These are phyloP conservation scores for Saturnispora silvae DNA, from an alignment of 805 yeast species.

Conservation along the genomic window DNA sequence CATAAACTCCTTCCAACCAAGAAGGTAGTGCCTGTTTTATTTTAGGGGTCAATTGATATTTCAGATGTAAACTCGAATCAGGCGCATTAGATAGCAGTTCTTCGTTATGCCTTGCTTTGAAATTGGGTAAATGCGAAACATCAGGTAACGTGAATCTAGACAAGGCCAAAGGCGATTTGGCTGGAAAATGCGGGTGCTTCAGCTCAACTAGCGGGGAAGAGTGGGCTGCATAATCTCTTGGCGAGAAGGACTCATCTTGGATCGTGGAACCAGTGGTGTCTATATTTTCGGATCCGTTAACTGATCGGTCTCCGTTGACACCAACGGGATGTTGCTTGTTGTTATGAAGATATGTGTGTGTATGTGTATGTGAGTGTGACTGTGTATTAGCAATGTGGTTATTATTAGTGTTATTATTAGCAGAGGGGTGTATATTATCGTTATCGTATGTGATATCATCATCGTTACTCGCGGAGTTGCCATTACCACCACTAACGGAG, in stretches of 20 bases:
- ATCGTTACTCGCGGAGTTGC: background rate
- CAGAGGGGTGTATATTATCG: background rate
- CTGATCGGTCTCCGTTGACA: too few species aligned
- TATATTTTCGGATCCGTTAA: background rate
- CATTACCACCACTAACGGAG: background rate
- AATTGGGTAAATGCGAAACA: constrained; percentile 30
- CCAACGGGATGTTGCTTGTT: too few species aligned
- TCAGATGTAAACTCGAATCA: constrained; percentile 21
- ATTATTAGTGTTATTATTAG: too few species aligned
- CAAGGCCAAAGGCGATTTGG: constrained; percentile 16
- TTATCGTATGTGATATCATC: background rate
- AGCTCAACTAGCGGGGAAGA: constrained; percentile 25
- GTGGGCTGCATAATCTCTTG: constrained; percentile 13
- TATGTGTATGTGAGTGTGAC: too few species aligned
- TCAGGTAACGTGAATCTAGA: constrained; percentile 48
- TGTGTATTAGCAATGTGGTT: background rate
- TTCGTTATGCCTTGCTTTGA: constrained; percentile 43
- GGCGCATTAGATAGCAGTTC: constrained; percentile 28
- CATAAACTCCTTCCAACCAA: constrained; percentile 39
- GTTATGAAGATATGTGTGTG: too few species aligned
- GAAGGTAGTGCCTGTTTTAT: constrained; percentile 31
- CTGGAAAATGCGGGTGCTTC: background rate
- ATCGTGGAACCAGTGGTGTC: constrained; percentile 6
- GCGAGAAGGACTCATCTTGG: constrained; percentile 11
- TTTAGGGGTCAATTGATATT: constrained; percentile 15